These are phyloP conservation scores for Scleroderma bovista DNA, from an alignment of 768 basidiomycete species.

Conservation along the genomic window DNA sequence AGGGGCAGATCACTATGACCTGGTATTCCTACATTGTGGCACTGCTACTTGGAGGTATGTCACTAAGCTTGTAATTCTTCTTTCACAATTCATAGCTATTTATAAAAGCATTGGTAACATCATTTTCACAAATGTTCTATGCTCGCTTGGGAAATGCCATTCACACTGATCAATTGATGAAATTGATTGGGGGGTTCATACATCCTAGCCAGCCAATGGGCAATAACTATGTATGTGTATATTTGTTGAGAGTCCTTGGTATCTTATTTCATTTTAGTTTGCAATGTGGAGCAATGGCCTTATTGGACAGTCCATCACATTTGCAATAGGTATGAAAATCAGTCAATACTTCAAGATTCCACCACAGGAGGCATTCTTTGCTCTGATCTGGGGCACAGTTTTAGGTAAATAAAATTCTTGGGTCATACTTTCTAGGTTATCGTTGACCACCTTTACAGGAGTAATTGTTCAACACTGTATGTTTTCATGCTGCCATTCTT, in stretches of 20 bases:
- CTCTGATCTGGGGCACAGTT: no score
- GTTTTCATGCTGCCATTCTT: no score
- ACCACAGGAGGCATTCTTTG: no score
- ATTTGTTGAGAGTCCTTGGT: no score
- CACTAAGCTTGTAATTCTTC: slow-evolving; percentile 14
- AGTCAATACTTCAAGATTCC: slow-evolving; percentile 30
- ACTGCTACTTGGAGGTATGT: slow-evolving; percentile 44
- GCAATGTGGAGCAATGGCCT: slow-evolving; percentile 66
- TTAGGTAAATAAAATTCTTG: no score
- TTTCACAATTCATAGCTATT: neutral
- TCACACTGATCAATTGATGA: slow-evolving; percentile 56
- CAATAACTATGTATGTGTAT: slow-evolving; percentile 52
- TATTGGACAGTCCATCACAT: slow-evolving; percentile 45
- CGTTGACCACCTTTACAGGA: no score
- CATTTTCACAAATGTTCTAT: slow-evolving; percentile 51
- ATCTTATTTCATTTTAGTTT: slow-evolving; percentile 34
- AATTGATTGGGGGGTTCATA: slow-evolving; percentile 56
- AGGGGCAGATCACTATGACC: slow-evolving; percentile 55
- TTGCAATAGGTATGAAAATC: slow-evolving; percentile 47
- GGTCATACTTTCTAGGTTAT: no score
- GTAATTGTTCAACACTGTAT: no score
- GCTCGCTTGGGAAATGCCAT: slow-evolving; percentile 58
- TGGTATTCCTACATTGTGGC: slow-evolving; percentile 61
- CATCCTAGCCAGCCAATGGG: slow-evolving; percentile 62
- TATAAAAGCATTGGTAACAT: slow-evolving; percentile 13